These are phyloP conservation scores for Nymphaea colorata DNA, from an alignment of 164 flowering plant genomes.

Conservation along the genomic window DNA sequence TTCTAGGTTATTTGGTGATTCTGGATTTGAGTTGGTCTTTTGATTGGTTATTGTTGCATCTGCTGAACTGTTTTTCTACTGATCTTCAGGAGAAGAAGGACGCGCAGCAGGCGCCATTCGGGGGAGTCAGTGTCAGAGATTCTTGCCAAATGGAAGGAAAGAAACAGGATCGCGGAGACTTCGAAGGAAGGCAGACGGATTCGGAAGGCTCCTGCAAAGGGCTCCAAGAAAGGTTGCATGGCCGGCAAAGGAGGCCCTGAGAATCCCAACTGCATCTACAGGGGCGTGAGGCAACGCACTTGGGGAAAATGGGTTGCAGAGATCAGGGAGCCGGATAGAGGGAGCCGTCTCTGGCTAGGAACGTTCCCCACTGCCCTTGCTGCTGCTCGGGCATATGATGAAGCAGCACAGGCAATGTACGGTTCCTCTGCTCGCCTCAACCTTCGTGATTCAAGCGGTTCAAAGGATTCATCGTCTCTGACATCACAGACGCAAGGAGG, in stretches of 20 bases:
- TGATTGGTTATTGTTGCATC: background rate
- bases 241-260: slow-evolving; percentile 85
- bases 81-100: slow-evolving; percentile 29
- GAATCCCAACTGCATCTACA: slow-evolving; percentile 39
- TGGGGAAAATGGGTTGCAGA: slow-evolving; percentile 96
- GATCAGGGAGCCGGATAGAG: slow-evolving; percentile 52
- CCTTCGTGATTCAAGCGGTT: slow-evolving; percentile 12
- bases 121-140: slow-evolving; percentile 33
- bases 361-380: slow-evolving; percentile 39
- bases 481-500: slow-evolving; percentile 3
- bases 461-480: background rate
- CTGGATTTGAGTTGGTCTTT: too few species aligned
- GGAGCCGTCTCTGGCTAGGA: slow-evolving; percentile 53
- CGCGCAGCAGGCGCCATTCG: slow-evolving; percentile 31
- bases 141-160: slow-evolving; percentile 50
- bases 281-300: slow-evolving; percentile 84
- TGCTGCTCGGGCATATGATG: slow-evolving; percentile 55
- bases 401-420: slow-evolving; percentile 50
- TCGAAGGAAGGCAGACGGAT: slow-evolving; percentile 11
- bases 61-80: background rate
- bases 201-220: slow-evolving; percentile 53
- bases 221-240: slow-evolving; percentile 86
- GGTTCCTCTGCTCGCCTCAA: slow-evolving; percentile 45
- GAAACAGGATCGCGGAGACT: slow-evolving; percentile 24
- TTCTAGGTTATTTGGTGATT: too few species aligned